Conservation (phyloP, 768 basidiomycete species). For the Mycena albidolilacea region DNA sequence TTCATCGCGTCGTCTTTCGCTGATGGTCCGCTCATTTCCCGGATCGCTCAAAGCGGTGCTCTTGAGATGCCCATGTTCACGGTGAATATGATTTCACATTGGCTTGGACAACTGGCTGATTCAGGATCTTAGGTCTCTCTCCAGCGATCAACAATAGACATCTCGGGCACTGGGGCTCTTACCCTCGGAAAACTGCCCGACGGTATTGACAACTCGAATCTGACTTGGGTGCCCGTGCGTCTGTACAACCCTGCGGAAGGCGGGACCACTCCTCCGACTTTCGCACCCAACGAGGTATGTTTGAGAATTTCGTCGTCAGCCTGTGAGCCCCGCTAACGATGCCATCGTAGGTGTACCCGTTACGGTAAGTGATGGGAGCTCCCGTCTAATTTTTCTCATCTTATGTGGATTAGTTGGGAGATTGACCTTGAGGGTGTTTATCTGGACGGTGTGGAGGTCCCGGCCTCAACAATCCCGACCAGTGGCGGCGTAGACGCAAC, state of each 20-base stretch:
- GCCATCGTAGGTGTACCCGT: constrained; percentile 51
- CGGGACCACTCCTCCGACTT: constrained; percentile 67
- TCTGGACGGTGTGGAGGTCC: constrained; percentile 69
- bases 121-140: constrained; percentile 56
- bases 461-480: constrained; percentile 65
- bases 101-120: background rate
- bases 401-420: constrained; percentile 66
- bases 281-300: constrained; percentile 73
- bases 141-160: constrained; percentile 72
- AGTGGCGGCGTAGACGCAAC: constrained; percentile 49
- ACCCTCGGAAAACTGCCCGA: constrained; percentile 75
- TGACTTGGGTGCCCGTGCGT: constrained; percentile 80
- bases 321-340: background rate
- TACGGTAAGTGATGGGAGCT: constrained; percentile 43
- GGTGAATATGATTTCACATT: constrained; percentile 44
- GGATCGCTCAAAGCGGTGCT: constrained; percentile 59
- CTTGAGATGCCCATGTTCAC: constrained; percentile 67
- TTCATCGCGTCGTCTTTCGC: constrained; percentile 53
- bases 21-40: constrained; percentile 63
- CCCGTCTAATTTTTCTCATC: constrained; percentile 16
- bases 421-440: constrained; percentile 76
- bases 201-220: constrained; percentile 64
- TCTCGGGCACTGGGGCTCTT: constrained; percentile 70
- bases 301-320: background rate
- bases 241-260: constrained; percentile 68